phyloP scores from a whole-genome alignment of 371 early-diverging fungal genomes.

The Polyrhizophydium stewartii region DNA sequence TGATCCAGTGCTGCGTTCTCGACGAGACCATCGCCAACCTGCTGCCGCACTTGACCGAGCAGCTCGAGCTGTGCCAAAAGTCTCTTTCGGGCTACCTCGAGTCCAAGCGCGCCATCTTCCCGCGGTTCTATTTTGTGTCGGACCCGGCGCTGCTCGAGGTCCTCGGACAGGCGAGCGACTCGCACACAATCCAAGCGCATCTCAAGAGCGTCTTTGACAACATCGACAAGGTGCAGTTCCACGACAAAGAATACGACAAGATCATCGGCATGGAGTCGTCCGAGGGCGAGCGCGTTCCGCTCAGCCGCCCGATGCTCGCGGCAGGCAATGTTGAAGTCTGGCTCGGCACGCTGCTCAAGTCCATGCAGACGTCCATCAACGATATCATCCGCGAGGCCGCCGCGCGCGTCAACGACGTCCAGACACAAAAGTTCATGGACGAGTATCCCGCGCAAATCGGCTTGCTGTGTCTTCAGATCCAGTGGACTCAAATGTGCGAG shows the following conservation, averaged over 20 bases:
- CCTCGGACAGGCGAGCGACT: constrained; percentile 59
- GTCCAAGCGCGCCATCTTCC: constrained; percentile 59
- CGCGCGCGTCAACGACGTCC: constrained; percentile 50
- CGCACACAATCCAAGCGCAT: constrained; percentile 62
- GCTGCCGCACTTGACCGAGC: constrained; percentile 59
- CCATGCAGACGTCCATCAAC: constrained; percentile 53
- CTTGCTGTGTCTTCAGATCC: constrained; percentile 53
- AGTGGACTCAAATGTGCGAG: constrained; percentile 55
- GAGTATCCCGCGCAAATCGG: constrained; percentile 64
- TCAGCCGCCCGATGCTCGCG: constrained; percentile 51
- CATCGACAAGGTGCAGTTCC: constrained; percentile 49
- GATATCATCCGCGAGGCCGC: constrained; percentile 56
- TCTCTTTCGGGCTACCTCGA: constrained; percentile 58
- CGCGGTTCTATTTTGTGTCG: constrained; percentile 63
- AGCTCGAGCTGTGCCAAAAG: constrained; percentile 62
- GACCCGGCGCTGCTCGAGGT: constrained; percentile 62
- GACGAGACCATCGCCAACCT: constrained; percentile 59
- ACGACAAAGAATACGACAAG: constrained; percentile 64
- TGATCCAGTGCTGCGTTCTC: constrained; percentile 55
- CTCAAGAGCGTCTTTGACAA: constrained; percentile 59
- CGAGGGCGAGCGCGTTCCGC: constrained; percentile 53
- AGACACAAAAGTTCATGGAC: constrained; percentile 54
- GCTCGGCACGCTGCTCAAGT: constrained; percentile 53
- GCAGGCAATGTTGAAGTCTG: constrained; percentile 58
- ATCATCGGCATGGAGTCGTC: constrained; percentile 52